A percentile compares a stretch with the other conserved stretches of the same genome.
These are phyloP conservation scores for Aspergillus fumigatiaffinis DNA, from an alignment of 2,329 filamentous ascomycete genomes.

Conservation along the genomic window DNA sequence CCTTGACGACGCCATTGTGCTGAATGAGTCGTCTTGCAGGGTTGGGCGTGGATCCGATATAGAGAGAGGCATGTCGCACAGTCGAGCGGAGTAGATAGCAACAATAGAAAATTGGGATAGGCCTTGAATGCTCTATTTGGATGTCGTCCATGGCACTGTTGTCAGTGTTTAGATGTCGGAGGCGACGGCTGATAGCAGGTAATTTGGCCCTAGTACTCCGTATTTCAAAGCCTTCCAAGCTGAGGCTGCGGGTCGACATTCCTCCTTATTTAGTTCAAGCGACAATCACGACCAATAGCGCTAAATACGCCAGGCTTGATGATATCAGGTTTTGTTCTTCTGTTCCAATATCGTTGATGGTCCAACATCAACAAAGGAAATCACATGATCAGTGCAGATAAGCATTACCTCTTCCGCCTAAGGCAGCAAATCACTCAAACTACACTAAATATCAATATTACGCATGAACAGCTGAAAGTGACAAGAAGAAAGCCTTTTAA, in stretches of 20 bases:
- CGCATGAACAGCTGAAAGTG: not conserved
- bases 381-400: not conserved
- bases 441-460: no score
- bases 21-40: conserved; percentile 80
- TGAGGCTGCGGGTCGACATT: not conserved
- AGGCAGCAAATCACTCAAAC: not conserved
- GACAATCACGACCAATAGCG: not conserved
- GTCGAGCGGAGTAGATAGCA: conserved; percentile 90
- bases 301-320: not conserved
- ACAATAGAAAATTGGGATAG: conserved; percentile 84
- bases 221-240: not conserved
- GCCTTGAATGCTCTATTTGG: conserved; percentile 41
- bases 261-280: not conserved
- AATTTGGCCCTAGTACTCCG: no score
- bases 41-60: conserved; percentile 89
- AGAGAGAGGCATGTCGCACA: conserved; percentile 64
- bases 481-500: no score
- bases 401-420: not conserved
- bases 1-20: conserved; percentile 81
- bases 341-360: not conserved
- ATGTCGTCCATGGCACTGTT: conserved; percentile 15
- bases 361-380: not conserved
- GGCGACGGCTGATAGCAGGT: not conserved
- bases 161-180: not conserved
- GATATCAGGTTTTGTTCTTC: not conserved